Percentiles rank a stretch among this genome's conserved stretches.
Evolutionary conservation across 306 rosid species (phyloP).

Genomic region (Corylus avellana): DNA sequence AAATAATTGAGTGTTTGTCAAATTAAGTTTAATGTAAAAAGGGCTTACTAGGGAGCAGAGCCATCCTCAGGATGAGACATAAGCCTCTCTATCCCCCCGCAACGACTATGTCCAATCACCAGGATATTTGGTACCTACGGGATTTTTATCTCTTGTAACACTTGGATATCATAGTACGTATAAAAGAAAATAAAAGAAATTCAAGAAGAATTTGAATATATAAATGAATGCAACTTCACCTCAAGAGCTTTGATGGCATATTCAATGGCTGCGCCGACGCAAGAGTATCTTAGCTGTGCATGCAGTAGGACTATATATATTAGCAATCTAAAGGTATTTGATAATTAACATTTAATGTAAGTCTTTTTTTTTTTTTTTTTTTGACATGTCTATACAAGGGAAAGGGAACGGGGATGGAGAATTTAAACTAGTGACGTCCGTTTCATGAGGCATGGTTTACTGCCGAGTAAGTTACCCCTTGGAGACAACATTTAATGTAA

Average conservation of each 20-base stretch:
- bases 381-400: too few relatives aligned
- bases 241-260: constrained; percentile 49
- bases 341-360: too few relatives aligned
- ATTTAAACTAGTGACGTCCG: too few relatives aligned
- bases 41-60: constrained; percentile 42
- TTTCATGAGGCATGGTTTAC: too few relatives aligned
- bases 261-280: constrained; percentile 65
- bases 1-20: neutral
- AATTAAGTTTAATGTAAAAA: neutral
- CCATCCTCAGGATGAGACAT: constrained; percentile 61
- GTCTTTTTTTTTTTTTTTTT: too few relatives aligned
- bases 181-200: neutral
- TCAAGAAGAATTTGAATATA: neutral
- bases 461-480: too few relatives aligned
- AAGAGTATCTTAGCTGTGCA: constrained; percentile 52
- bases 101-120: constrained; percentile 68
- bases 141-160: neutral
- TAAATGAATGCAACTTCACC: constrained; percentile 21
- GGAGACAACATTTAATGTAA: neutral
- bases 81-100: constrained; percentile 71
- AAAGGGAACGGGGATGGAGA: too few relatives aligned
- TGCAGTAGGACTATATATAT: neutral
- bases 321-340: neutral
- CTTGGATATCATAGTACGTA: neutral
- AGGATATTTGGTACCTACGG: constrained; percentile 55